Conservation (phyloP, 2,329 filamentous ascomycete species). For the Cordyceps fumosorosea region DNA sequence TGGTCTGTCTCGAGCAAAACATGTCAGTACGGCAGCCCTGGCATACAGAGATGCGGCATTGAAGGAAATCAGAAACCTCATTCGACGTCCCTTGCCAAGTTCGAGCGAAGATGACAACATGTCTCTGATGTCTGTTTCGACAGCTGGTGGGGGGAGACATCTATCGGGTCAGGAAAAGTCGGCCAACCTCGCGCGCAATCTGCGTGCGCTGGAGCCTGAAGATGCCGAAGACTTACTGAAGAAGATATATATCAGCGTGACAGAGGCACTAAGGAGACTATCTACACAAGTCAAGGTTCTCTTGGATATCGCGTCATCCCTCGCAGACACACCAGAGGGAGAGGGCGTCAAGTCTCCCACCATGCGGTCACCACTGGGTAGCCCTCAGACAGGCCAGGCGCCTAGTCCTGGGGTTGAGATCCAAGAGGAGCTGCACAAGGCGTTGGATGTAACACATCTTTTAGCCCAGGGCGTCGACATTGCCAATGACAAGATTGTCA, state of each 20-base stretch:
- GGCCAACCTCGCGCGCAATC: slow-evolving; percentile 76
- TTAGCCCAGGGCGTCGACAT: slow-evolving; percentile 75
- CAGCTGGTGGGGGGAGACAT: slow-evolving; percentile 59
- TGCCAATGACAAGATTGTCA: slow-evolving; percentile 69
- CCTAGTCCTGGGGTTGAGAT: slow-evolving; percentile 36
- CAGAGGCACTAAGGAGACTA: slow-evolving; percentile 77
- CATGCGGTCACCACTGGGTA: slow-evolving; percentile 45
- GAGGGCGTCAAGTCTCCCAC: slow-evolving; percentile 42
- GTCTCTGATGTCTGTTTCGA: slow-evolving; percentile 81
- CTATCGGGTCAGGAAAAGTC: slow-evolving; percentile 84
- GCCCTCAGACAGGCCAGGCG: slow-evolving; percentile 34
- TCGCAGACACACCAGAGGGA: slow-evolving; percentile 38
- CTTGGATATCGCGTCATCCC: slow-evolving; percentile 83
- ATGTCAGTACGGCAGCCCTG: slow-evolving; percentile 73
- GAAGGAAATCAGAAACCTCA: slow-evolving; percentile 78
- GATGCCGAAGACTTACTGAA: slow-evolving; percentile 79
- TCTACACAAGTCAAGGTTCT: slow-evolving; percentile 90
- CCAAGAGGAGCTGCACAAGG: slow-evolving; percentile 70
- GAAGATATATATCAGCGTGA: slow-evolving; percentile 78
- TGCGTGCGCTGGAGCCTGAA: slow-evolving; percentile 73
- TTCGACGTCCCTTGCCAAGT: slow-evolving; percentile 79
- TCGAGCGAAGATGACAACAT: slow-evolving; percentile 92
- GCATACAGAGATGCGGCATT: slow-evolving; percentile 78
- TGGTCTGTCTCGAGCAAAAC: slow-evolving; percentile 74
- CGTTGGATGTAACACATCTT: slow-evolving; percentile 70